phyloP scores from a whole-genome alignment of 2,329 filamentous ascomycete genomes.

The Ophiostoma montium region DNA sequence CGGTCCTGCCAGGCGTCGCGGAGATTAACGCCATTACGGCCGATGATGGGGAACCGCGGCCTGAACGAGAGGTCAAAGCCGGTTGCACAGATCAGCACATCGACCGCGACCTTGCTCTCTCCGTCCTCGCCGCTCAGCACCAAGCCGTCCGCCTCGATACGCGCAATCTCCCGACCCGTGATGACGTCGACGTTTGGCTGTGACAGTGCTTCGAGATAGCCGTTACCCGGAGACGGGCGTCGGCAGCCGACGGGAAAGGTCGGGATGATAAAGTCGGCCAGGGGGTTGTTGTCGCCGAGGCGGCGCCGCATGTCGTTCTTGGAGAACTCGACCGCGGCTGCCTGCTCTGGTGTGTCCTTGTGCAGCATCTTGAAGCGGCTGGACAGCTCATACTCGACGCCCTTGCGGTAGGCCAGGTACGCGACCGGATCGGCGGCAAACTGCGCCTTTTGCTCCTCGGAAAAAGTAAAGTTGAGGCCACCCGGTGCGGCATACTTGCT shows the following conservation, averaged over 20 bases:
- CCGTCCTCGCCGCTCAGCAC: constrained; percentile 15
- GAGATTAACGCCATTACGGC: constrained; percentile 8
- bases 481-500: neutral
- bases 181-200: constrained; percentile 29
- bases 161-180: constrained; percentile 22
- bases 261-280: constrained; percentile 9
- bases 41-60: constrained; percentile 20
- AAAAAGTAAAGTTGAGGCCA: neutral
- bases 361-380: constrained; percentile 32
- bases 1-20: constrained; percentile 12
- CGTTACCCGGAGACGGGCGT: constrained; percentile 27
- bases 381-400: constrained; percentile 34
- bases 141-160: constrained; percentile 21
- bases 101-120: constrained; percentile 16
- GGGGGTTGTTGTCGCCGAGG: constrained; percentile 7
- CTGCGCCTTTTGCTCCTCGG: constrained; percentile 29
- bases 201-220: constrained; percentile 28
- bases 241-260: constrained; percentile 25
- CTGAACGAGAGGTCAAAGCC: constrained; percentile 22
- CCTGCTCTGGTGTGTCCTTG: constrained; percentile 6
- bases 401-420: constrained; percentile 37
- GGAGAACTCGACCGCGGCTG: constrained; percentile 6
- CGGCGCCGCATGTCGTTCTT: constrained; percentile 10
- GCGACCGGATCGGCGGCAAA: constrained; percentile 36
- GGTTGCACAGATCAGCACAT: constrained; percentile 23